Conservation (phyloP, 2,329 filamentous ascomycete genomes). For the Juglanconis sp. region DNA sequence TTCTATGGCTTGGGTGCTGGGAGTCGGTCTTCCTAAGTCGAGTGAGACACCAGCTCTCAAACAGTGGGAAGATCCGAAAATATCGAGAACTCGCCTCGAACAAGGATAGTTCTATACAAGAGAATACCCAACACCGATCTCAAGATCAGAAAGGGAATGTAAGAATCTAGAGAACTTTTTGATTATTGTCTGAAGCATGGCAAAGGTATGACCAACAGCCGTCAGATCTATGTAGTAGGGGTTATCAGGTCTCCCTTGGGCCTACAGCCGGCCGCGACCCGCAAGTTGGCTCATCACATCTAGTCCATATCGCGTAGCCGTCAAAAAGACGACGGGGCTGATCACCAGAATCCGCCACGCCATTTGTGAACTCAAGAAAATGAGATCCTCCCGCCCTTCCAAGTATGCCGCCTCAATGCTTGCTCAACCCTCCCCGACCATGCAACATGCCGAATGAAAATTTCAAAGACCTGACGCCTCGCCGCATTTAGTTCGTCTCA, state of each 20-base stretch:
- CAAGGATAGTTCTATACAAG: too few relatives aligned
- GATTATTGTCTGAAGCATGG: neutral
- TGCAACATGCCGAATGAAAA: neutral
- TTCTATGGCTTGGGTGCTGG: neutral
- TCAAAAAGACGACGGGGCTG: neutral
- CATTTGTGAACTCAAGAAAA: neutral
- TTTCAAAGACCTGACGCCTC: conserved; percentile 9
- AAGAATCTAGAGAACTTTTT: neutral
- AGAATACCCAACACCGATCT: neutral
- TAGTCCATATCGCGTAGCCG: neutral
- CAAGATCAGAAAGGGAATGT: neutral
- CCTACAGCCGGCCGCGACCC: too few relatives aligned
- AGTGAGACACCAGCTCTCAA: too few relatives aligned
- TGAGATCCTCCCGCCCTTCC: neutral
- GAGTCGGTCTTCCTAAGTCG: too few relatives aligned
- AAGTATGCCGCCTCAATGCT: neutral
- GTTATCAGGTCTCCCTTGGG: too few relatives aligned
- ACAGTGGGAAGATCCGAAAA: too few relatives aligned
- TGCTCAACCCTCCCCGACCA: neutral
- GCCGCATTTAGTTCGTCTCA: conserved; percentile 8
- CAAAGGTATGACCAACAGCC: neutral
- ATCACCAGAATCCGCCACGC: neutral
- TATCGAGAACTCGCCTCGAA: too few relatives aligned
- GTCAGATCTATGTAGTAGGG: too few relatives aligned
- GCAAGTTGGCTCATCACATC: neutral